Evolutionary conservation across 1,139 yeast genomes (phyloP), one percentile per base, ranked within the genome.

Genomic region (Kodamaea sp.): DNA sequence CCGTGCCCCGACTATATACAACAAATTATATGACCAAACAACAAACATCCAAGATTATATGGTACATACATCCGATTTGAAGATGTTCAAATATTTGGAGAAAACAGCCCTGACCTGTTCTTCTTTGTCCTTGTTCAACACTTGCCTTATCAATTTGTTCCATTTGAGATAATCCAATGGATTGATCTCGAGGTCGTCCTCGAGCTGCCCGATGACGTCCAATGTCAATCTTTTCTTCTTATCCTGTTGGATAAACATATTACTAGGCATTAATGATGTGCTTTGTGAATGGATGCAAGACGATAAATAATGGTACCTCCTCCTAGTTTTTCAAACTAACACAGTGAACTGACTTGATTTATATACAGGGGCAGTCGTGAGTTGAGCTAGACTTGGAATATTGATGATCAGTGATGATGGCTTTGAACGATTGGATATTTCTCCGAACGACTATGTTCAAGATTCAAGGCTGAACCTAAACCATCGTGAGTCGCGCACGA

Each of bases 71-170:
- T 70, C 77, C 43, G 69, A 73, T 37, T 85, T 88, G 63, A 86
- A 90, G 5, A 76, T 66, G 12, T 61, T 60, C 35, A 90, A 70
- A 51, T 84, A 81, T 24, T 74, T 64, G 37, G 81, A 82, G 56
- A 76, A 89, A 0, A 74, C 70, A 5, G 66, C 61, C 29, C 87
- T 62, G 9, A 81, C 78, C 38, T 80, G 80, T 24, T 79, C 86
- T 38, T 75, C 78, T 41, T 79, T 75, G 42, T 83, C 89, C 45
- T 78, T 77, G 16, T 66, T 58, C 30, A 77, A 69, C 8, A 74
- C 75, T 42, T 70, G 75, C 19, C 72, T 69, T 32, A 85, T 73
- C 37, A 83, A 66, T 44, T 70, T 70, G 33, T 67, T 57, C 85
- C 92, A 83, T 32, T 75, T 65, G 7, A 58, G 49, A 36, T 80